Percentiles rank a stretch among this genome's conserved stretches.
phyloP scores from a whole-genome alignment of 1,139 yeast genomes.

The Magnusiomyces sp. region DNA sequence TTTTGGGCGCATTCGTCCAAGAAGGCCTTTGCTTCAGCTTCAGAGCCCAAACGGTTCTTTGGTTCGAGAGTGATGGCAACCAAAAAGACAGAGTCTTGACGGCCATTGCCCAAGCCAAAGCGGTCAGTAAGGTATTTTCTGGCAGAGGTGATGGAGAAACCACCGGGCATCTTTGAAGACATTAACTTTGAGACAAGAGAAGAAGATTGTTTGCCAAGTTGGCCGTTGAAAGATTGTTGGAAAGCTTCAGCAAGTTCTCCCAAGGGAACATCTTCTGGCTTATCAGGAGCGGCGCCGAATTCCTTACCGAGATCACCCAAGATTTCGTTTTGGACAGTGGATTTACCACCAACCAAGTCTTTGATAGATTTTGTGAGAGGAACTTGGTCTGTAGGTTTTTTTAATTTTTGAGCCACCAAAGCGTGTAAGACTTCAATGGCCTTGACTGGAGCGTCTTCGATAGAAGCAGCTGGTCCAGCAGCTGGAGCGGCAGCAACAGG shows the following conservation, averaged over 20 bases:
- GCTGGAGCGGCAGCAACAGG: slow-evolving; percentile 54
- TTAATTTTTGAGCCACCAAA: slow-evolving; percentile 89
- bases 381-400: slow-evolving; percentile 77
- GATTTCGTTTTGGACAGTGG: slow-evolving; percentile 96
- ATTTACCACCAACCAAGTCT: slow-evolving; percentile 96
- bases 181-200: slow-evolving; percentile 84
- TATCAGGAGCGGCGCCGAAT: slow-evolving; percentile 95
- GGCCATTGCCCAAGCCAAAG: slow-evolving; percentile 87
- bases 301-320: slow-evolving; percentile 97
- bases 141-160: slow-evolving; percentile 83
- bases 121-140: slow-evolving; percentile 85
- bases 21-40: slow-evolving; percentile 82
- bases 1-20: slow-evolving; percentile 75
- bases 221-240: slow-evolving; percentile 84
- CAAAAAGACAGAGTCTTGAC: slow-evolving; percentile 86
- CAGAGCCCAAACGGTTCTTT: slow-evolving; percentile 74
- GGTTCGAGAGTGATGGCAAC: slow-evolving; percentile 86
- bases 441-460: slow-evolving; percentile 83
- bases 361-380: slow-evolving; percentile 90
- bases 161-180: slow-evolving; percentile 99
- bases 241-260: slow-evolving; percentile 91
- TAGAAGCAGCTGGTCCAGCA: slow-evolving; percentile 68
- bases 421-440: slow-evolving; percentile 80
- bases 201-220: slow-evolving; percentile 86
- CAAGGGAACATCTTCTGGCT: slow-evolving; percentile 96